Conservation (phyloP, 768 basidiomycete species). For the Auricularia auricula-judae region DNA sequence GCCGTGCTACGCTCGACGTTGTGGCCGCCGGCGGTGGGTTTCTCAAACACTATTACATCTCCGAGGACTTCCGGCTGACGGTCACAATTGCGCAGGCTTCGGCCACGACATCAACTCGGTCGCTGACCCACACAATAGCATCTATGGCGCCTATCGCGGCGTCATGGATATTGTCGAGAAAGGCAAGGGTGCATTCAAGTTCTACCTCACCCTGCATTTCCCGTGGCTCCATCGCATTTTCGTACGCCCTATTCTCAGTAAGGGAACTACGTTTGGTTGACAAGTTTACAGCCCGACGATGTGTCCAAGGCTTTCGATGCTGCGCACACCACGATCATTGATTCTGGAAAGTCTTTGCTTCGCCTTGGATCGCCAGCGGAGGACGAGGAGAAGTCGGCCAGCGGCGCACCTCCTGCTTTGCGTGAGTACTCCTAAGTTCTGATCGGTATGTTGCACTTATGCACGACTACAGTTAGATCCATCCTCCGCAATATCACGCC, state of each 20-base stretch:
- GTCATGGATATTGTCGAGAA: neutral
- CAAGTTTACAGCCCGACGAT: constrained; percentile 38
- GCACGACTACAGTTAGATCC: constrained; percentile 55
- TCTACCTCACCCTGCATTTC: constrained; percentile 56
- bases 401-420: constrained; percentile 68
- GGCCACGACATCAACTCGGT: constrained; percentile 82
- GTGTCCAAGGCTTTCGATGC: constrained; percentile 37
- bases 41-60: neutral
- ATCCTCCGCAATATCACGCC: constrained; percentile 61
- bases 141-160: constrained; percentile 52
- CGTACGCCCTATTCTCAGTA: neutral
- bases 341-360: constrained; percentile 64
- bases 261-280: neutral
- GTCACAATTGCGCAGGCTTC: constrained; percentile 41
- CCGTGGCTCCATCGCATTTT: constrained; percentile 30
- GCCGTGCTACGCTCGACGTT: constrained; percentile 79
- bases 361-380: constrained; percentile 64
- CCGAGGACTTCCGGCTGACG: neutral
- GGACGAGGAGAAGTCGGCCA: constrained; percentile 41
- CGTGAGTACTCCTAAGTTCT: constrained; percentile 34
- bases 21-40: constrained; percentile 74
- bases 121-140: constrained; percentile 63
- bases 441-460: neutral
- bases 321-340: constrained; percentile 51
- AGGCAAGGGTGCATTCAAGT: constrained; percentile 67